Conservation (phyloP, 2,329 filamentous ascomycete genomes). For the Xylariaceae sp. region DNA sequence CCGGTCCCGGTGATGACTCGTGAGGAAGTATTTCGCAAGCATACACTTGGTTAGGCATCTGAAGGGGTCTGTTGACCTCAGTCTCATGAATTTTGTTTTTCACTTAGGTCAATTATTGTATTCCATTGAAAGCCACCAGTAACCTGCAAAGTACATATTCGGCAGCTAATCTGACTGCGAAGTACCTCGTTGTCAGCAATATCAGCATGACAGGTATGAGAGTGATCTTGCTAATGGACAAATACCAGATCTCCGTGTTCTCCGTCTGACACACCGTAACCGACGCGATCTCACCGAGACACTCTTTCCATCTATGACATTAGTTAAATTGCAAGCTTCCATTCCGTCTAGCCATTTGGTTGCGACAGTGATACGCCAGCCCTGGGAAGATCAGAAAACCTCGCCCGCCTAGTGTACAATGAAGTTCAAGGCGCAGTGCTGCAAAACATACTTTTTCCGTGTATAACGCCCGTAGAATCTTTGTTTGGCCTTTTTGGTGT, state of each 20-base stretch:
- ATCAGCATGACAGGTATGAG: not conserved
- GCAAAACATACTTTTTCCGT: slow-evolving; percentile 7
- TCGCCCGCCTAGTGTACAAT: slow-evolving; percentile 23
- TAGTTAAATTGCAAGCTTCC: slow-evolving; percentile 14
- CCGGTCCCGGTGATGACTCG: too few relatives aligned
- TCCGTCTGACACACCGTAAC: not conserved
- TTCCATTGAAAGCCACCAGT: too few relatives aligned
- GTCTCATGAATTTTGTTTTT: too few relatives aligned
- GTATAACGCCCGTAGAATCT: slow-evolving; percentile 17
- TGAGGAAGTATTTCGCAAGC: too few relatives aligned
- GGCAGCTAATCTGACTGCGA: not conserved
- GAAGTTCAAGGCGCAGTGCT: slow-evolving; percentile 13
- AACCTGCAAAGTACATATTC: not conserved
- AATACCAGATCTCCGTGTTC: too few relatives aligned
- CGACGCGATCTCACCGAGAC: not conserved
- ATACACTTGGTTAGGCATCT: too few relatives aligned
- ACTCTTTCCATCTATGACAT: slow-evolving; percentile 16
- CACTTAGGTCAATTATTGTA: too few relatives aligned
- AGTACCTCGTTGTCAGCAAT: not conserved
- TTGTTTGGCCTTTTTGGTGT: slow-evolving; percentile 26
- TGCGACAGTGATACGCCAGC: slow-evolving; percentile 8
- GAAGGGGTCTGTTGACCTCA: too few relatives aligned
- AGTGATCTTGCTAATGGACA: not conserved
- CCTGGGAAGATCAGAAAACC: slow-evolving; percentile 1
- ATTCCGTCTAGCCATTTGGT: slow-evolving; percentile 15